Base-by-base conservation (phyloP, 108 stramenopile species). In the Nitzschia sp. region DNA sequence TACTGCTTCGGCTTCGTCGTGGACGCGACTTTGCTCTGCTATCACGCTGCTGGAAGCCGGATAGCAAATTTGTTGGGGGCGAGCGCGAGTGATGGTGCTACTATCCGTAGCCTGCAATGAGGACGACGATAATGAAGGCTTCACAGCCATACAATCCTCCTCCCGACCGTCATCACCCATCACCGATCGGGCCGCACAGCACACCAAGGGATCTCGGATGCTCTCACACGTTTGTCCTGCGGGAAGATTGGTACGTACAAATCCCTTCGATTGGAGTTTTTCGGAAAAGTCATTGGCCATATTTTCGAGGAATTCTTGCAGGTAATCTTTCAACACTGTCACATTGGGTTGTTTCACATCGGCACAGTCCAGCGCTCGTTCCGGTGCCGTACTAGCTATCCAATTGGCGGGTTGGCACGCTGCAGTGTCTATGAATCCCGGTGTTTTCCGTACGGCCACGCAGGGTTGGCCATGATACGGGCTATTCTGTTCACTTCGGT, bases 361-460 rank as follows among this genome's bases (percentile, higher is more conserved):
- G 9, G 9, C 3, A 57, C 56, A 57, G 31, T 57, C 56, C 28
- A 31, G 6, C 27, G 56, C 56, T 21, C 24, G 31, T 57, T 18
- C 56, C 27, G 56, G 56, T 3, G 56, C 56, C 6, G 4, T 4
- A 2, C 5, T 28, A 2, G 56, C 56, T 18, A 57, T 28, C 23
- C 4, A 57, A 30, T 57, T 57, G 56, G 56, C 56, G 2, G 56
- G 56, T 57, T 57, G 30, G 31, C 56, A 57, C 9, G 31, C 27
- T 2, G 4, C 30, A 6, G 56, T 15, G n/a, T 4, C 6, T 6
- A 13, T 6, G 9, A 42, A 42, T 9, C 38, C 38, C 6, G 13
- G 38, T 42, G 38, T 42, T 4, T 15, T 53, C 2, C 56, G 56
- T 21, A 57, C 9, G 5, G 56, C 27, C 5, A 57, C 56, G 31